phyloP scores from a whole-genome alignment of 805 yeast species.

The Cyberlindnera japonica region DNA sequence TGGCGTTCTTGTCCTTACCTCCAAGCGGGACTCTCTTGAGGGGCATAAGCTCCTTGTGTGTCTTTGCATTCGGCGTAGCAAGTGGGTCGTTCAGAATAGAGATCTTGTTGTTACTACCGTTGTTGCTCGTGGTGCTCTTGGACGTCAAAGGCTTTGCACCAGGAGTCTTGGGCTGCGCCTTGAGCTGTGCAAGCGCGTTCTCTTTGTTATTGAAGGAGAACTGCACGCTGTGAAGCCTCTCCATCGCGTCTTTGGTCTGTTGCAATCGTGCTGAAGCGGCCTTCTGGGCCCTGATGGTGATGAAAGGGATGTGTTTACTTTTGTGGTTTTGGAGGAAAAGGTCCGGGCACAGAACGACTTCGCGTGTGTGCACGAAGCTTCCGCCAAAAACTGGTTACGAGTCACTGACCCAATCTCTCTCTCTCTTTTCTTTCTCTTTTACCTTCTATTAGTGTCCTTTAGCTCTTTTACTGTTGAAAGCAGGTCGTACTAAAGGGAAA shows the following conservation, averaged over 20 bases:
- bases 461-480: too few relatives aligned
- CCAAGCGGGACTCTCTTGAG: slow-evolving; percentile 26
- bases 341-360: too few relatives aligned
- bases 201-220: slow-evolving; percentile 15
- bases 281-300: not conserved
- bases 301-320: not conserved
- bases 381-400: too few relatives aligned
- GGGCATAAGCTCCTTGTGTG: not conserved
- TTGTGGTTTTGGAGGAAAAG: slow-evolving; percentile 7
- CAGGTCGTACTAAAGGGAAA: not conserved
- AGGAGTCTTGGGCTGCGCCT: slow-evolving; percentile 13
- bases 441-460: too few relatives aligned
- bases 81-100: slow-evolving; percentile 1
- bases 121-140: slow-evolving; percentile 2
- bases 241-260: slow-evolving; percentile 1
- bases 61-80: not conserved
- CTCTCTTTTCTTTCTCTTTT: too few relatives aligned
- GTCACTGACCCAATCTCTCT: too few relatives aligned
- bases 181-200: slow-evolving; percentile 8
- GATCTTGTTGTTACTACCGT: not conserved
- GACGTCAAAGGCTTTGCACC: slow-evolving; percentile 7
- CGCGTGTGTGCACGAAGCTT: too few relatives aligned
- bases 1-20: slow-evolving; percentile 25
- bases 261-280: not conserved
- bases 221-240: not conserved